Percentiles rank a stretch among this genome's conserved stretches.
Evolutionary conservation across 257 asterid species (phyloP).

Genomic region (Rhazya stricta): DNA sequence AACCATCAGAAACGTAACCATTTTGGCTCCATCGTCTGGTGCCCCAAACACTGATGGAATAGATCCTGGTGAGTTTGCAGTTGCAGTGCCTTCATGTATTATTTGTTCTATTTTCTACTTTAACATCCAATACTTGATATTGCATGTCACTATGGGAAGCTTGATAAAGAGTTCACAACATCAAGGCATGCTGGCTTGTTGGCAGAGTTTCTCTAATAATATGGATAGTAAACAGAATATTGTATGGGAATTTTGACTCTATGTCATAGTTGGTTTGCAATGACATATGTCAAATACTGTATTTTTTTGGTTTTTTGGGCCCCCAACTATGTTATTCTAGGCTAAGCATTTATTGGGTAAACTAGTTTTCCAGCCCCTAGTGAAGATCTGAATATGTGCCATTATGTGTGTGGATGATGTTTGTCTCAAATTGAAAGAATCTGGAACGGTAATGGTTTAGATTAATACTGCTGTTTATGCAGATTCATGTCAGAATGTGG

Average conservation of each 20-base stretch:
- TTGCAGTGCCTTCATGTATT: conserved; percentile 1
- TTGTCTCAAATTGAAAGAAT: not conserved
- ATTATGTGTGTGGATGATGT: not conserved
- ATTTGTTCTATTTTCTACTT: conserved; percentile 1
- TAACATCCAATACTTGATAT: not conserved
- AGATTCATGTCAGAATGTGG: conserved; percentile 80
- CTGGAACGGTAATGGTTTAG: conserved; percentile 2
- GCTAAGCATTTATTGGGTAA: not conserved
- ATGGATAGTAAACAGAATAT: not conserved
- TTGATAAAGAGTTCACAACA: not conserved
- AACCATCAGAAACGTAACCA: conserved; percentile 62
- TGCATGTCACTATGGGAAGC: not conserved
- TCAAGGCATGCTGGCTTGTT: not conserved
- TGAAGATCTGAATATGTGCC: not conserved
- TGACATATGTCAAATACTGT: not conserved
- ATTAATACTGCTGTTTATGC: conserved; percentile 28
- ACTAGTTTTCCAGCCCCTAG: not conserved
- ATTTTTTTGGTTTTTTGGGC: not conserved
- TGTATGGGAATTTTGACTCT: not conserved
- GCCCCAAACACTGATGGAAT: conserved; percentile 98
- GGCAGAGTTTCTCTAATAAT: not conserved
- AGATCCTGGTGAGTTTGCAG: conserved; percentile 66
- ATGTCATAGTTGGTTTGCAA: not conserved
- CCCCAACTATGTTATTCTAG: not conserved
- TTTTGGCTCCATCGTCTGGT: conserved; percentile 76